Conservation (phyloP, 441 rosid species). For the Flueggea neowawraea region DNA sequence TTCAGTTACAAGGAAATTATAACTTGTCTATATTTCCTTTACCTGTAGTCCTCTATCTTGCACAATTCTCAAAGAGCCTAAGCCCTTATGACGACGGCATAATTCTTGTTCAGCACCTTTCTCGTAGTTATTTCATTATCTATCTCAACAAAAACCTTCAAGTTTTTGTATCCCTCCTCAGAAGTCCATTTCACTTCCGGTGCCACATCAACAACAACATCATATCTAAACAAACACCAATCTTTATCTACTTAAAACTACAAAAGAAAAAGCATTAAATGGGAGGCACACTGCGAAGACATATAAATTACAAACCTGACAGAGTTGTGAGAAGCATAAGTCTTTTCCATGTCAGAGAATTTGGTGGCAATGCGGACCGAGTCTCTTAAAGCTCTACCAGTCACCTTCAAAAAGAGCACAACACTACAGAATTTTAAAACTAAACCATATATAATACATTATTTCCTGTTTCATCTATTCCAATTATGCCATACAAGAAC, state of each 20-base stretch:
- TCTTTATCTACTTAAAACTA: too few species aligned
- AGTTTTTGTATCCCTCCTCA: slow-evolving; percentile 71
- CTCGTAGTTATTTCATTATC: slow-evolving; percentile 76
- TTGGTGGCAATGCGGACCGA: slow-evolving; percentile 75
- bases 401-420: slow-evolving; percentile 49
- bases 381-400: slow-evolving; percentile 83
- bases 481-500: neutral
- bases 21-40: slow-evolving; percentile 7
- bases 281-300: neutral
- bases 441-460: too few species aligned
- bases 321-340: slow-evolving; percentile 52
- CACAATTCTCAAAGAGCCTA: slow-evolving; percentile 63
- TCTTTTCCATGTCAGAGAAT: slow-evolving; percentile 77
- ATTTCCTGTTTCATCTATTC: too few species aligned
- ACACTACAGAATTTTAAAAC: neutral
- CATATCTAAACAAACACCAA: slow-evolving; percentile 48
- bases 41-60: slow-evolving; percentile 91
- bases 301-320: slow-evolving; percentile 44
- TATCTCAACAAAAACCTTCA: slow-evolving; percentile 87
- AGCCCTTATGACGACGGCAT: slow-evolving; percentile 73
- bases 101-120: slow-evolving; percentile 73
- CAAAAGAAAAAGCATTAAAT: too few species aligned
- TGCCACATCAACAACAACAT: slow-evolving; percentile 77
- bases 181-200: slow-evolving; percentile 89
- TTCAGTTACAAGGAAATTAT: neutral